Conservation (phyloP, 2,329 filamentous ascomycete genomes). For the Penicillium sclerotigenum region DNA sequence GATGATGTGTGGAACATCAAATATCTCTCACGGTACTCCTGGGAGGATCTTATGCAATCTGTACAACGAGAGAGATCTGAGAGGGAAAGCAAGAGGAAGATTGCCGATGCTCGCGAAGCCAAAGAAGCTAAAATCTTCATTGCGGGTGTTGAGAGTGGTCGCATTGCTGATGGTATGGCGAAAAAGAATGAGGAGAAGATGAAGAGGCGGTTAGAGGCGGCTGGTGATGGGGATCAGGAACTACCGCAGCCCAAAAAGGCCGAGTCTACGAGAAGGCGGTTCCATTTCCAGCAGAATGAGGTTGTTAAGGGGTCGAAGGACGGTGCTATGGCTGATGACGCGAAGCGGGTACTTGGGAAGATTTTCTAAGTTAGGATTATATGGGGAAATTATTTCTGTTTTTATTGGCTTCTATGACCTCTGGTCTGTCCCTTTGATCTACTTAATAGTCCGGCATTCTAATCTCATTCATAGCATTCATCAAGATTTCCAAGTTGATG, state of each 20-base stretch:
- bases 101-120: slow-evolving; percentile 41
- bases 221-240: slow-evolving; percentile 14
- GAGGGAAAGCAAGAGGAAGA: slow-evolving; percentile 40
- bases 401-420: background rate
- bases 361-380: slow-evolving; percentile 40
- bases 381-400: background rate
- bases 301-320: slow-evolving; percentile 32
- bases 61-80: slow-evolving; percentile 43
- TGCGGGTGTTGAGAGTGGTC: slow-evolving; percentile 41
- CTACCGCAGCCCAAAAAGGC: slow-evolving; percentile 12
- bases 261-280: slow-evolving; percentile 27
- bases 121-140: slow-evolving; percentile 47
- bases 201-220: slow-evolving; percentile 29
- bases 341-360: slow-evolving; percentile 46
- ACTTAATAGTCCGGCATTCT: background rate
- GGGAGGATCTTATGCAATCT: slow-evolving; percentile 47
- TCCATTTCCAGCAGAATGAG: slow-evolving; percentile 44
- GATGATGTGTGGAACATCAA: slow-evolving; percentile 50
- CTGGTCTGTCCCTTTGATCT: background rate
- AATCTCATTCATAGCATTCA: background rate
- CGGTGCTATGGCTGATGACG: slow-evolving; percentile 35
- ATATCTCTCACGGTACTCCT: slow-evolving; percentile 43
- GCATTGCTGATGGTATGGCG: slow-evolving; percentile 44
- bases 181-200: slow-evolving; percentile 44
- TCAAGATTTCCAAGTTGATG: background rate